Percentiles rank a stretch among this genome's conserved stretches.
Evolutionary conservation across 441 rosid genomes (phyloP).

Genomic region (Mallotus japonicus): DNA sequence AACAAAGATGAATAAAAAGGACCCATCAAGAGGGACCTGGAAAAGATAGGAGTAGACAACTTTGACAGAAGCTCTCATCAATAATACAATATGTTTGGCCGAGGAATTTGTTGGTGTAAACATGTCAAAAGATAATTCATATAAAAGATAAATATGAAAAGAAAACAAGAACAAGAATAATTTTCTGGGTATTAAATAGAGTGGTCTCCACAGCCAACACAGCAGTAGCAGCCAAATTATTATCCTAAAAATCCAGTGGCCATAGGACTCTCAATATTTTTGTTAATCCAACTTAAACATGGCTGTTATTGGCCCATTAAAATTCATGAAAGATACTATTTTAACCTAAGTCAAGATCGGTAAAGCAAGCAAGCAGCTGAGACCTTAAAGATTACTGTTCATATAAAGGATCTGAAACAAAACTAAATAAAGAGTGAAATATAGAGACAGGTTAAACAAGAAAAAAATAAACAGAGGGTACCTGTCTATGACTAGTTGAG

Average conservation of each 20-base stretch:
- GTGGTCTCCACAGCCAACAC: conserved; percentile 27
- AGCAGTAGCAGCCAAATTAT: conserved; percentile 25
- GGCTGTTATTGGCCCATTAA: no score
- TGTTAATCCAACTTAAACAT: not conserved
- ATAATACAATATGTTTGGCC: conserved; percentile 19
- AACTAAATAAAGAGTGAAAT: not conserved
- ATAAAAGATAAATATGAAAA: conserved; percentile 13
- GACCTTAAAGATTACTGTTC: not conserved
- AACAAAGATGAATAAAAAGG: not conserved
- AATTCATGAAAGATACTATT: not conserved
- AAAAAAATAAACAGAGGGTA: not conserved
- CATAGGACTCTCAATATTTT: not conserved
- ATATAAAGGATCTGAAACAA: not conserved
- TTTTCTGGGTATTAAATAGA: conserved; percentile 20
- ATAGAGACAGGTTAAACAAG: no score
- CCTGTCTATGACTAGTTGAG: not conserved
- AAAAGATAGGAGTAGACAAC: conserved; percentile 31
- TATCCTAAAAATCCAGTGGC: conserved; percentile 29
- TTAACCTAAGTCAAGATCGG: not conserved
- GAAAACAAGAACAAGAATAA: not conserved
- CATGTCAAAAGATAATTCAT: conserved; percentile 12
- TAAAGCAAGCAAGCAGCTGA: not conserved
- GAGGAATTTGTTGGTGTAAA: conserved; percentile 37
- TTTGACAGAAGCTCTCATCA: conserved; percentile 21
- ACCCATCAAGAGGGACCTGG: conserved; percentile 12